Conservation (phyloP, 371 early-diverging fungal species). For the Syncephalastrum racemosum region DNA sequence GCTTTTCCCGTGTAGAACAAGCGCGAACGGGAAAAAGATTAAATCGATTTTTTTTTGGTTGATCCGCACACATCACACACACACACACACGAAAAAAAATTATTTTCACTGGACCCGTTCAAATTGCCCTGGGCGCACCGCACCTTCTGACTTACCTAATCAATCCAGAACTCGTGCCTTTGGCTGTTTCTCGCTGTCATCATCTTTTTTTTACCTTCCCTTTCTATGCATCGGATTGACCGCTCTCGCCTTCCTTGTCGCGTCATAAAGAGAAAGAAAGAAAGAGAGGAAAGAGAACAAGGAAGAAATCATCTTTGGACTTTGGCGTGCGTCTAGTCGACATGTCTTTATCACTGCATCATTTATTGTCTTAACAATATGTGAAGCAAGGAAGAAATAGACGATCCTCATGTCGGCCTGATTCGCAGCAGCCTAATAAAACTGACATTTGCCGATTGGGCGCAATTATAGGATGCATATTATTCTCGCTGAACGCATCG, state of each 20-base stretch:
- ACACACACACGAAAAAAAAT: neutral
- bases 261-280: neutral
- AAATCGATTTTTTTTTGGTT: slow-evolving; percentile 7
- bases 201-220: neutral
- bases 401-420: no score
- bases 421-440: no score
- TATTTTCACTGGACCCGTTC: neutral
- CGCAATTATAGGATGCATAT: no score
- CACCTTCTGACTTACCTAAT: neutral
- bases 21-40: neutral
- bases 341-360: no score
- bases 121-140: no score
- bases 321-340: no score
- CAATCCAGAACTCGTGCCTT: slow-evolving; percentile 1
- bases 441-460: no score
- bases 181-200: slow-evolving; percentile 5
- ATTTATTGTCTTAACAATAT: no score
- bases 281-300: no score
- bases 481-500: no score
- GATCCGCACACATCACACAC: neutral
- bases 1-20: neutral
- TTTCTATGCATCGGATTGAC: neutral
- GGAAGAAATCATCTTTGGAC: no score
- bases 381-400: no score
- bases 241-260: neutral